Conservation (phyloP, 164 flowering plant genomes). For the Chimonanthus salicifolius region DNA sequence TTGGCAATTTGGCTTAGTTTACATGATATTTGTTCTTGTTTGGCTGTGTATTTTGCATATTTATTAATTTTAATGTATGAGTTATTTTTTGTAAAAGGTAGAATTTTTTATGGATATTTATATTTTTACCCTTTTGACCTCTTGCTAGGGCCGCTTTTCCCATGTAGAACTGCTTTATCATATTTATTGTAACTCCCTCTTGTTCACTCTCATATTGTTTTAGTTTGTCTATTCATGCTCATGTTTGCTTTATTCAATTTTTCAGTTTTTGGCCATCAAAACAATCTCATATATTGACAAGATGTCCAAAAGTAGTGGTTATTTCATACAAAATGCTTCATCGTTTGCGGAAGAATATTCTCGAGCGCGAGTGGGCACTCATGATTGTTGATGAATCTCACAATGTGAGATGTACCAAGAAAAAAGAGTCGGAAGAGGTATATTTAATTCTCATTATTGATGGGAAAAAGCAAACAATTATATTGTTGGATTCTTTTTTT, state of each 20-base stretch:
- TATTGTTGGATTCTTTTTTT: neutral
- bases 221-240: neutral
- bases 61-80: too few relatives aligned
- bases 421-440: constrained; percentile 81
- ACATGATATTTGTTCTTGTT: too few relatives aligned
- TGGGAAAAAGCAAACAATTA: too few relatives aligned
- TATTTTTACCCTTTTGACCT: too few relatives aligned
- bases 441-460: neutral
- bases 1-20: too few relatives aligned
- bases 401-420: constrained; percentile 74
- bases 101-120: too few relatives aligned
- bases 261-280: constrained; percentile 81
- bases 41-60: too few relatives aligned
- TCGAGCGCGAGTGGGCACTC: constrained; percentile 71
- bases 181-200: too few relatives aligned
- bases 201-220: too few relatives aligned
- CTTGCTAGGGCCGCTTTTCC: too few relatives aligned
- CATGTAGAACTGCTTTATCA: too few relatives aligned
- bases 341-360: constrained; percentile 61
- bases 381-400: constrained; percentile 95
- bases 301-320: constrained; percentile 72
- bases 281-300: constrained; percentile 61
- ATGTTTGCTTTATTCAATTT: constrained; percentile 6
- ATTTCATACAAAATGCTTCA: constrained; percentile 88
- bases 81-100: too few relatives aligned